Conservation (phyloP, 331 rosid genomes). For the Spiraea crenata region DNA sequence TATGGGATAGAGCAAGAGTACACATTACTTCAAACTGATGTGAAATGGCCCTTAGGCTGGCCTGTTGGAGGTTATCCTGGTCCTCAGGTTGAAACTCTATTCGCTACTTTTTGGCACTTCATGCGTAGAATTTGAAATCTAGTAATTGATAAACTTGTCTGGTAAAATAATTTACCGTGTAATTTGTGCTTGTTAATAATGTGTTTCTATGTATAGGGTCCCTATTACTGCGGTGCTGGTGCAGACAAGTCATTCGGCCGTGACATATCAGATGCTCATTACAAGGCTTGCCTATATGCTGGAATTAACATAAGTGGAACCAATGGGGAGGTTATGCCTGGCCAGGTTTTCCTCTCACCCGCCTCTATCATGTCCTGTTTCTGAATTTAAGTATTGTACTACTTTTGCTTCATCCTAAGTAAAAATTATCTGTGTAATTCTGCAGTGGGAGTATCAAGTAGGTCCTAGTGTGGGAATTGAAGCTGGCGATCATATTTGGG, state of each 20-base stretch:
- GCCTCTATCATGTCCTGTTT: conserved; percentile 20
- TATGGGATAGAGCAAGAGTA: conserved; percentile 98
- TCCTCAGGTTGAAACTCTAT: conserved; percentile 71
- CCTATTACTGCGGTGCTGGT: conserved; percentile 90
- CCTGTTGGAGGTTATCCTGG: conserved; percentile 98
- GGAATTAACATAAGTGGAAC: conserved; percentile 97
- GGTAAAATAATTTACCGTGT: conserved; percentile 9
- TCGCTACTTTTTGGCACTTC: background rate
- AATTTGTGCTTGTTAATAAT: background rate
- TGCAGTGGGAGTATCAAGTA: conserved; percentile 99
- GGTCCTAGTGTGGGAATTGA: conserved; percentile 99
- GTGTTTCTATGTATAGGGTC: conserved; percentile 57
- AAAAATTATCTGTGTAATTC: conserved; percentile 21
- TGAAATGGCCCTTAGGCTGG: conserved; percentile 99
- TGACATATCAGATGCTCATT: conserved; percentile 98
- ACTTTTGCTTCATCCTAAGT: conserved; percentile 17
- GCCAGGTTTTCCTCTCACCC: conserved; percentile 63
- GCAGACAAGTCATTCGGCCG: conserved; percentile 99
- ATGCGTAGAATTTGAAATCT: background rate
- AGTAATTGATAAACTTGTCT: background rate
- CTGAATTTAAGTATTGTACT: conserved; percentile 14
- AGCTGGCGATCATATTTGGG: conserved; percentile 91
- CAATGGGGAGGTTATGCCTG: conserved; percentile 99
- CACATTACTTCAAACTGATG: conserved; percentile 86
- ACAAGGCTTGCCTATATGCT: conserved; percentile 97